These are phyloP conservation scores for Glonium stellatum DNA, from an alignment of 495 filamentous ascomycete genomes.

Conservation along the genomic window DNA sequence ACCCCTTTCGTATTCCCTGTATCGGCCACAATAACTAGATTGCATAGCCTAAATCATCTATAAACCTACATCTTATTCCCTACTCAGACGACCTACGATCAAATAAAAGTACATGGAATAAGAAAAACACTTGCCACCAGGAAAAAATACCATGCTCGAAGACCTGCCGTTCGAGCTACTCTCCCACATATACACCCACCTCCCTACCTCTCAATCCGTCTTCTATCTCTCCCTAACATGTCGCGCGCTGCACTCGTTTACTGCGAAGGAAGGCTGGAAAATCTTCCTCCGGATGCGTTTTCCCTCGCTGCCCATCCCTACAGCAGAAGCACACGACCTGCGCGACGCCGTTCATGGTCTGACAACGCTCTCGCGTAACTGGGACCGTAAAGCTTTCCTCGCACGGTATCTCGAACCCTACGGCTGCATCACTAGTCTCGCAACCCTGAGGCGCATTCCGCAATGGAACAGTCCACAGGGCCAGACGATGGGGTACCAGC, in stretches of 20 bases:
- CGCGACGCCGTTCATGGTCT: constrained; percentile 50
- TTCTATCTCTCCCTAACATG: constrained; percentile 45
- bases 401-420: constrained; percentile 48
- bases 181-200: constrained; percentile 46
- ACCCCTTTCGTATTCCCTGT: too few relatives aligned
- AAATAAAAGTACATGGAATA: too few relatives aligned
- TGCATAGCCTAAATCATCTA: too few relatives aligned
- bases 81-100: too few relatives aligned
- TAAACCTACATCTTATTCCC: too few relatives aligned
- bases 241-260: constrained; percentile 43
- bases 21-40: too few relatives aligned
- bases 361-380: constrained; percentile 52
- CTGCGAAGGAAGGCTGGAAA: constrained; percentile 51
- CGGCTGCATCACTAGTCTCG: constrained; percentile 22
- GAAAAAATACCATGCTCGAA: constrained; percentile 33
- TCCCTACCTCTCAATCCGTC: constrained; percentile 48
- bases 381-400: constrained; percentile 53
- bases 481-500: constrained; percentile 59
- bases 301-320: constrained; percentile 36
- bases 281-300: constrained; percentile 53
- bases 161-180: constrained; percentile 59
- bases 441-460: constrained; percentile 17
- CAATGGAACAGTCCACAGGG: constrained; percentile 37
- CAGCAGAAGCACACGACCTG: constrained; percentile 37
- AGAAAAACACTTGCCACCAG: neutral